Base-by-base conservation (phyloP, 31 red algal genomes). In the Porphyra umbilicalis region DNA sequence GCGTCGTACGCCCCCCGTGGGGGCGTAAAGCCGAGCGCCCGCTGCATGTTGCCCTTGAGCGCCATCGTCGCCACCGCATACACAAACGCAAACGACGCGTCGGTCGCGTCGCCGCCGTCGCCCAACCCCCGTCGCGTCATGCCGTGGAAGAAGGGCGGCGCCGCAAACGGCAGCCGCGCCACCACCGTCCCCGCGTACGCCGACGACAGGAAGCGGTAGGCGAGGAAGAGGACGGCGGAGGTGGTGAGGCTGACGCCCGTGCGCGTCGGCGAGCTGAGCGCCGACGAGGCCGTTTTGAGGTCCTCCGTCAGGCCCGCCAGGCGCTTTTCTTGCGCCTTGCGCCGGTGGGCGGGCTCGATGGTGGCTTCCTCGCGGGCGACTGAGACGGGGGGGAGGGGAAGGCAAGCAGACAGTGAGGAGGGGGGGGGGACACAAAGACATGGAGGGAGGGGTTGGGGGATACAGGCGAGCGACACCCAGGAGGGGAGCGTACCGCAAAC, bases 61-160 rank as follows among this genome's bases (percentile, higher is more conserved):
- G 89, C 91, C 77, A 94, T 97, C 11, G 95, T 92, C 38, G 83
- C 85, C 42, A 97, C 80, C 9, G 95, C 89, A 81, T 97, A 97
- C n/a, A 97, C 84, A 33, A 92, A 86, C 8, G 87, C 95, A 81
- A 97, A 97, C 9, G 88, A 83, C 67, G 86, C 89, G 31, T 88
- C 81, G 57, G 84, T 85, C 36, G 80, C 78, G 83, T 94, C 86
- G 35, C 78, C 75, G 9, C 85, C 88, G 30, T 80, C 82, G 4
- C 25, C 25, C 25, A 97, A 84, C 2, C 92, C 92, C 14, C 95
- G 91, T 74, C 76, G 84, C 34, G 94, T 88, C 35, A 97, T 79
- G 25, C 44, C 44, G 39, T 88, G 86, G 35, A 97, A 71, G 36
- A 92, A 78, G 75, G 84, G 84, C 37, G 87, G 75, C 39, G 95